Percentiles rank a stretch among this genome's conserved stretches.
Conservation (phyloP, 768 basidiomycete genomes). For the Ephemerocybe angulata region DNA sequence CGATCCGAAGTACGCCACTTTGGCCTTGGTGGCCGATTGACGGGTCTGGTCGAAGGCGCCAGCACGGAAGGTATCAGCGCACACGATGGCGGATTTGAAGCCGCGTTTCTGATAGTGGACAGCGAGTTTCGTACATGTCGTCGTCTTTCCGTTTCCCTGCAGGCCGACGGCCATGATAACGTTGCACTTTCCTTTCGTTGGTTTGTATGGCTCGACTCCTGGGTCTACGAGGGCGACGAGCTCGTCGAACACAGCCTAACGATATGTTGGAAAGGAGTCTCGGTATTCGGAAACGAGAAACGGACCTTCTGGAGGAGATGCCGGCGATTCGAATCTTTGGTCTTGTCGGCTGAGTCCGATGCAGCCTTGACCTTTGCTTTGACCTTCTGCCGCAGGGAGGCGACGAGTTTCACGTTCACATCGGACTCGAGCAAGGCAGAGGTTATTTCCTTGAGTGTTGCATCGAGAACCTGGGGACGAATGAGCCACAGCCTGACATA, state of each 20-base stretch:
- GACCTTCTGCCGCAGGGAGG: conserved; percentile 82
- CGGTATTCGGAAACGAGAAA: neutral
- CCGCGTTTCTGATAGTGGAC: conserved; percentile 97
- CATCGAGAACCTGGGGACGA: conserved; percentile 76
- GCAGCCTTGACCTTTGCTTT: conserved; percentile 85
- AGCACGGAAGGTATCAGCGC: conserved; percentile 98
- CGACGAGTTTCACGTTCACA: conserved; percentile 96
- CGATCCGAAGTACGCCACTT: conserved; percentile 97
- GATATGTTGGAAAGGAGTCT: conserved; percentile 3
- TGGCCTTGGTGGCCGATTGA: conserved; percentile 97
- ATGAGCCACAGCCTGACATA: neutral
- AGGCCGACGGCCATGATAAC: conserved; percentile 98
- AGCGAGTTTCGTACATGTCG: conserved; percentile 97
- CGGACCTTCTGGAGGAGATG: conserved; percentile 87
- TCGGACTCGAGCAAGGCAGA: conserved; percentile 93
- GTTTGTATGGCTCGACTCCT: conserved; percentile 92
- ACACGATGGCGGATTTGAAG: conserved; percentile 95
- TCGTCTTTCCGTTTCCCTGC: conserved; percentile 97
- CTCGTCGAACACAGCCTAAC: conserved; percentile 92
- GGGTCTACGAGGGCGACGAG: conserved; percentile 94
- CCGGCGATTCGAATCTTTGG: conserved; percentile 82
- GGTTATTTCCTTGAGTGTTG: conserved; percentile 91
- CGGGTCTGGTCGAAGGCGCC: conserved; percentile 99
- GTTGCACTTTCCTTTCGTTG: conserved; percentile 90
- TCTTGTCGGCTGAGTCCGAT: conserved; percentile 64